phyloP scores from a whole-genome alignment of 2,329 filamentous ascomycete species.

The Alternaria incomplexa region DNA sequence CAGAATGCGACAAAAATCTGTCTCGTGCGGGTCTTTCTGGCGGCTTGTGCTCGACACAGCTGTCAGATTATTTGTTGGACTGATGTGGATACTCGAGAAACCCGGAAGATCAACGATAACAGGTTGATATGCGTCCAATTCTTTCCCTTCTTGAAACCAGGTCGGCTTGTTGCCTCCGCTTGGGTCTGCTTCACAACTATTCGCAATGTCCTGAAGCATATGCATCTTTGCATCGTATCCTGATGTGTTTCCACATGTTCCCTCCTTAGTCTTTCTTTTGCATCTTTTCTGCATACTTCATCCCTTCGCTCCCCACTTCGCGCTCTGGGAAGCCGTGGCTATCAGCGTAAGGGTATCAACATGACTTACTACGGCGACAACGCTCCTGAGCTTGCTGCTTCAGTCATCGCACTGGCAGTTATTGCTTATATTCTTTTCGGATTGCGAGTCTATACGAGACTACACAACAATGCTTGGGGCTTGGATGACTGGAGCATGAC shows the following conservation, averaged over 20 bases:
- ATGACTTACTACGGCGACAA: constrained; percentile 13
- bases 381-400: constrained; percentile 7
- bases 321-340: not conserved
- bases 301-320: not conserved
- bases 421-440: constrained; percentile 7
- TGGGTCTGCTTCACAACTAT: not conserved
- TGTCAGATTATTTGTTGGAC: constrained; percentile 1
- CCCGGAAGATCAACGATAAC: constrained; percentile 4
- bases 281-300: not conserved
- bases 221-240: not conserved
- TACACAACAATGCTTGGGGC: constrained; percentile 11
- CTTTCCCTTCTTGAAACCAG: not conserved
- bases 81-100: not conserved
- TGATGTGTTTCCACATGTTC: not conserved
- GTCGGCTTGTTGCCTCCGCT: not conserved
- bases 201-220: not conserved
- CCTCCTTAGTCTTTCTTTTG: not conserved
- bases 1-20: constrained; percentile 6
- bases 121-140: constrained; percentile 3
- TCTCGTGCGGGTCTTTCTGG: constrained; percentile 1
- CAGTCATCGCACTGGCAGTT: constrained; percentile 4
- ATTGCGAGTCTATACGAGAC: constrained; percentile 10
- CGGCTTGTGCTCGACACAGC: not conserved
- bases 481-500: constrained; percentile 14
- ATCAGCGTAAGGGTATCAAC: not conserved